A percentile compares a stretch with the other conserved stretches of the same genome.
phyloP scores from a whole-genome alignment of 2,329 filamentous ascomycete genomes.

The Aureobasidium sp. region DNA sequence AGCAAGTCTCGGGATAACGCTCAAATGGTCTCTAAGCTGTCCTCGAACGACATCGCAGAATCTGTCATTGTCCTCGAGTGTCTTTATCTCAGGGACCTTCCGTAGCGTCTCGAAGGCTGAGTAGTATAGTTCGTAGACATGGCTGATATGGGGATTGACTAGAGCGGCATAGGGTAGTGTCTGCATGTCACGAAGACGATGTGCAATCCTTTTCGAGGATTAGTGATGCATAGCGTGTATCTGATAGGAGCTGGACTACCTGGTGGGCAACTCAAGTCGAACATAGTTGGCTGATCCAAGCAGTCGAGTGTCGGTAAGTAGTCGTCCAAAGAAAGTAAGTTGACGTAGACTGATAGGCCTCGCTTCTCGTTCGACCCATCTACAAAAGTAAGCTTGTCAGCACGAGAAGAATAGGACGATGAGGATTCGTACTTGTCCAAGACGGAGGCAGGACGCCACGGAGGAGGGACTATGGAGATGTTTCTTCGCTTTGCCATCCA shows the following conservation, averaged over 20 bases:
- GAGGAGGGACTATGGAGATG: slow-evolving; percentile 32
- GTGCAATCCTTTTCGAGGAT: slow-evolving; percentile 57
- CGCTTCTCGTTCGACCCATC: slow-evolving; percentile 88
- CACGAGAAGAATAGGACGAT: slow-evolving; percentile 1
- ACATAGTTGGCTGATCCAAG: slow-evolving; percentile 97
- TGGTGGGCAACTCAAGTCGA: slow-evolving; percentile 81
- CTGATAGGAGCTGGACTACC: slow-evolving; percentile 38
- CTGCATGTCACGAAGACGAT: slow-evolving; percentile 95
- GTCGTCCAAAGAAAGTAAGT: slow-evolving; percentile 93
- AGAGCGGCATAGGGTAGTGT: slow-evolving; percentile 91
- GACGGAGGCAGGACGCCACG: slow-evolving; percentile 50
- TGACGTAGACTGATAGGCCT: slow-evolving; percentile 93
- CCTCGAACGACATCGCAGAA: slow-evolving; percentile 73
- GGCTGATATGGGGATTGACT: slow-evolving; percentile 85
- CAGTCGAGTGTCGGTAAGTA: slow-evolving; percentile 78
- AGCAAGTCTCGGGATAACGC: slow-evolving; percentile 86
- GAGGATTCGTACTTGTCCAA: slow-evolving; percentile 46
- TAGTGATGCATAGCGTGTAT: not conserved
- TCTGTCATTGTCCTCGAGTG: slow-evolving; percentile 77
- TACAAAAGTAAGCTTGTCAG: slow-evolving; percentile 29
- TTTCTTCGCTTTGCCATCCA: slow-evolving; percentile 4
- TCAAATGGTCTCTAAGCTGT: slow-evolving; percentile 78
- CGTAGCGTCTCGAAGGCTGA: slow-evolving; percentile 89
- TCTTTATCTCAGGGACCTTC: slow-evolving; percentile 72
- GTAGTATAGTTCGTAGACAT: slow-evolving; percentile 96